Percentiles rank a stretch among this genome's conserved stretches.
phyloP scores from a whole-genome alignment of 2,329 filamentous ascomycete genomes.

The Sporothrix euskadiensis region DNA sequence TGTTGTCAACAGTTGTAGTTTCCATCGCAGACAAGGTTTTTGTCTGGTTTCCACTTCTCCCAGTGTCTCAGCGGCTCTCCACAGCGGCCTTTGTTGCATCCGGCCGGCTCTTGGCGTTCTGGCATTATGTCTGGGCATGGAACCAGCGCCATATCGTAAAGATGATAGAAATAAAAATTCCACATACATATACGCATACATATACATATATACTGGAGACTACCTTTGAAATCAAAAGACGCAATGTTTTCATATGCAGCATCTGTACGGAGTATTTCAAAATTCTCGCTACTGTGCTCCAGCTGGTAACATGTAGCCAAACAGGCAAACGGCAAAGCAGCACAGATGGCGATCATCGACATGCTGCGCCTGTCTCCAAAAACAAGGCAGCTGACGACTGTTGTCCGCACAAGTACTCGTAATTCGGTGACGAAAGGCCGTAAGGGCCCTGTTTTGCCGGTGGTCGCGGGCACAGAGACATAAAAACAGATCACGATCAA shows the following conservation, averaged over 20 bases:
- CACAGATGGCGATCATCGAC: background rate
- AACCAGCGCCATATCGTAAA: background rate
- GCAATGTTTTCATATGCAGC: background rate
- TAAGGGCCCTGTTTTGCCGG: background rate
- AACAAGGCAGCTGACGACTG: constrained; percentile 3
- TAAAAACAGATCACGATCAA: background rate
- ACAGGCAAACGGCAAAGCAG: background rate
- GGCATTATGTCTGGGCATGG: background rate
- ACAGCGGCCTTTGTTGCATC: background rate
- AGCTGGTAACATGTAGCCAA: background rate
- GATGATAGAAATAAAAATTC: background rate
- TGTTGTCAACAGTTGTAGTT: background rate
- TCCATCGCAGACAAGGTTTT: background rate
- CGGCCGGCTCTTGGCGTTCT: background rate
- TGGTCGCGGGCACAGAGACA: background rate
- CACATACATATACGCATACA: background rate
- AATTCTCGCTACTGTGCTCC: background rate
- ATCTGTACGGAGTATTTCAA: background rate
- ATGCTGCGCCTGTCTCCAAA: background rate
- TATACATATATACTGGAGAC: background rate
- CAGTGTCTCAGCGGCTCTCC: constrained; percentile 1
- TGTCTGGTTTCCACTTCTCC: background rate
- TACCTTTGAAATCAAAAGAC: no score
- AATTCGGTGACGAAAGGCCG: background rate
- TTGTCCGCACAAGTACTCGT: background rate